Conservation (phyloP, 306 rosid genomes). For the Canavalia ensiformis region DNA sequence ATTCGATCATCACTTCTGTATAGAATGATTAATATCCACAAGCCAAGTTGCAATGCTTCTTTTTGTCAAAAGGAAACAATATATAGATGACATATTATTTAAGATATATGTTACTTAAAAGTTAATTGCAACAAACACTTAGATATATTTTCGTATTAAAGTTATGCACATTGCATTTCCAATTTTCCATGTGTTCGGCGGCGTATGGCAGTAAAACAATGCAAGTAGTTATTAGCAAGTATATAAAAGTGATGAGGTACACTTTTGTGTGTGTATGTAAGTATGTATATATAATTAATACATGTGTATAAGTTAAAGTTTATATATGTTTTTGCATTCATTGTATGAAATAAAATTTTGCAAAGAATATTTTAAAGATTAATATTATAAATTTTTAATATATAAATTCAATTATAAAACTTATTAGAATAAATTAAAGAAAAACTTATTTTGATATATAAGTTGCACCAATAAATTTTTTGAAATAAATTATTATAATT, state of each 20-base stretch:
- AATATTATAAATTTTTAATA: too few relatives aligned
- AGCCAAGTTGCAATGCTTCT: constrained; percentile 42
- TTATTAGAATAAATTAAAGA: too few relatives aligned
- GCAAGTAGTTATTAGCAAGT: background rate
- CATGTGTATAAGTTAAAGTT: too few relatives aligned
- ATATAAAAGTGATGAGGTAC: background rate
- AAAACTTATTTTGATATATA: too few relatives aligned
- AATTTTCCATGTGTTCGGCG: background rate
- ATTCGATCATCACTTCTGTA: constrained; percentile 48
- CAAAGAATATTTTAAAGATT: too few relatives aligned
- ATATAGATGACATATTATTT: background rate
- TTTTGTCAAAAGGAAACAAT: constrained; percentile 18
- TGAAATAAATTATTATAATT: too few relatives aligned
- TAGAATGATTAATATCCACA: constrained; percentile 49
- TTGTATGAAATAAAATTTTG: too few relatives aligned
- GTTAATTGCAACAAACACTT: background rate
- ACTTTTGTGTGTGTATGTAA: too few relatives aligned
- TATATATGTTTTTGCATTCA: too few relatives aligned
- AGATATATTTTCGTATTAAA: background rate
- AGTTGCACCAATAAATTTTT: too few relatives aligned
- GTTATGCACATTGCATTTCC: background rate
- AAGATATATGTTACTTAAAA: background rate
- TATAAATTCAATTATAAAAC: too few relatives aligned
- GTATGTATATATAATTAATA: too few relatives aligned
- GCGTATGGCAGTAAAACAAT: background rate